These are phyloP conservation scores for Saccharomyces hybrid DNA, from an alignment of 1,139 yeast genomes.

Conservation along the genomic window DNA sequence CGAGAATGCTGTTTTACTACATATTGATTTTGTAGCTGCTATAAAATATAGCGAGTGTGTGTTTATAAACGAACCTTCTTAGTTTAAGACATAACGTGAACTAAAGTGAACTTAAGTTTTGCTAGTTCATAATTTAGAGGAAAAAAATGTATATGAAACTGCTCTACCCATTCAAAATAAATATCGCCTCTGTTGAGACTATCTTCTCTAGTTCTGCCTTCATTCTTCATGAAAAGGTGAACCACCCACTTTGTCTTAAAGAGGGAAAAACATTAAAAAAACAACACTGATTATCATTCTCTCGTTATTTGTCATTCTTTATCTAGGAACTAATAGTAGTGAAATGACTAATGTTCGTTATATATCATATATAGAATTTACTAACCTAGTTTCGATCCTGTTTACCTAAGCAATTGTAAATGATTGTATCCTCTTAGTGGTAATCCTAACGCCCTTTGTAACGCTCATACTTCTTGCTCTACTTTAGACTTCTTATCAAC, in stretches of 20 bases:
- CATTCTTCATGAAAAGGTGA: no score
- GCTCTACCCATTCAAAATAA: background rate
- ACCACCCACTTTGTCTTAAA: no score
- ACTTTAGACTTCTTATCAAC: constrained; percentile 8
- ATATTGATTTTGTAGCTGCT: background rate
- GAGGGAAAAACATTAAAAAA: no score
- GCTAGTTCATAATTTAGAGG: background rate
- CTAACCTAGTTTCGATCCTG: background rate
- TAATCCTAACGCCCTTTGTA: background rate
- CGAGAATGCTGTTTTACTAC: background rate
- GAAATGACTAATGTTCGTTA: no score
- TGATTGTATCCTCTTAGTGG: background rate
- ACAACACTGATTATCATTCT: no score
- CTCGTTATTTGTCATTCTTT: no score
- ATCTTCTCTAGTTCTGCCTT: no score
- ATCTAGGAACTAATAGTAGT: no score
- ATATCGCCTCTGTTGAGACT: background rate
- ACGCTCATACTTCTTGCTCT: background rate
- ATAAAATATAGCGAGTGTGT: background rate
- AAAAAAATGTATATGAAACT: background rate
- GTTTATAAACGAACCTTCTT: background rate
- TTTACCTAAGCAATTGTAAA: background rate
- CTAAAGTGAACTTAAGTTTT: background rate
- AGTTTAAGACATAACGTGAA: background rate
- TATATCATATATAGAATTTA: background rate